Percentiles rank a stretch among this genome's conserved stretches.
These are phyloP conservation scores for Monosporozyma solicola DNA, from an alignment of 805 yeast genomes.

Conservation along the genomic window DNA sequence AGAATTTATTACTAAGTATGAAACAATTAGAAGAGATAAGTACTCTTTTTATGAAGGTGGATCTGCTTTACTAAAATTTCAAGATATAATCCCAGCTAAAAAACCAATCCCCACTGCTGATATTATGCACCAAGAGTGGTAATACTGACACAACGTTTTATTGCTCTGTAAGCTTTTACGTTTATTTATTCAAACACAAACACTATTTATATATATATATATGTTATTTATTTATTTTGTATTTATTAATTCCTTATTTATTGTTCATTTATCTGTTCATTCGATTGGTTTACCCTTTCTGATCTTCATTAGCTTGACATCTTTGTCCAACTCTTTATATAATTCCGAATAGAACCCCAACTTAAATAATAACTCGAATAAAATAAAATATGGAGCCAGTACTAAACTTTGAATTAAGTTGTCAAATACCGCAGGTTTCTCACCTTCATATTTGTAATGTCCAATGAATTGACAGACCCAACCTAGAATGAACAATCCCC, in stretches of 20 bases:
- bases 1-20: constrained; percentile 62
- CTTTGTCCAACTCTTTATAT: constrained; percentile 2
- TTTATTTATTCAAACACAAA: background rate
- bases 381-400: constrained; percentile 83
- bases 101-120: constrained; percentile 6
- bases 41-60: constrained; percentile 95
- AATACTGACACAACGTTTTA: background rate
- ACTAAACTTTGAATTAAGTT: constrained; percentile 78
- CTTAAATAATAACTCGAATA: constrained; percentile 63
- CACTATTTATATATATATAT: background rate
- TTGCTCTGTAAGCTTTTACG: background rate
- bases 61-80: constrained; percentile 40
- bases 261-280: background rate
- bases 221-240: constrained; percentile 1
- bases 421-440: constrained; percentile 83
- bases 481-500: constrained; percentile 38
- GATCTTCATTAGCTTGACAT: constrained; percentile 1
- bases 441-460: constrained; percentile 70
- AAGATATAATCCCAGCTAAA: constrained; percentile 3
- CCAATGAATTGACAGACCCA: constrained; percentile 88
- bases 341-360: constrained; percentile 50
- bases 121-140: constrained; percentile 15
- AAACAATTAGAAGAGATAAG: constrained; percentile 61
- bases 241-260: background rate
- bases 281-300: background rate